phyloP scores from a whole-genome alignment of 345 rosid genomes.

The Pistacia atlantica region DNA sequence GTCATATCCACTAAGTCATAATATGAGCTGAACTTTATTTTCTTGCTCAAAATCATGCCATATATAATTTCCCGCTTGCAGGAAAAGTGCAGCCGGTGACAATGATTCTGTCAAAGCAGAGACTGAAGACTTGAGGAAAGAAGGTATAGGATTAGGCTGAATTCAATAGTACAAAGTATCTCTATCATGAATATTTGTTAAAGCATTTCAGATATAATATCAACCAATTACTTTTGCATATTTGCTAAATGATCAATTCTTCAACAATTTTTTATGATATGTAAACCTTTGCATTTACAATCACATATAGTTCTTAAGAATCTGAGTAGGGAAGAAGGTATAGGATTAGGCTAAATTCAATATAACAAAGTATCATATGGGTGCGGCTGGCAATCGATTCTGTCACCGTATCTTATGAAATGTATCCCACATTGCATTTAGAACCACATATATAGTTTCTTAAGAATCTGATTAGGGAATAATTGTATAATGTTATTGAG shows the following conservation, averaged over 20 bases:
- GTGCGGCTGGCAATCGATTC: too few species aligned
- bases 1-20: background rate
- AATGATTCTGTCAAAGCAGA: background rate
- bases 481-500: background rate
- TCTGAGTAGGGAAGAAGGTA: too few species aligned
- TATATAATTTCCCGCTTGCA: background rate
- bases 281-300: too few species aligned
- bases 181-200: background rate
- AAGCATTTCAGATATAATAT: background rate
- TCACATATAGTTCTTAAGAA: too few species aligned
- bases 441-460: background rate
- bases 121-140: background rate
- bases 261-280: too few species aligned
- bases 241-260: too few species aligned
- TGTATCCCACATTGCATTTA: too few species aligned
- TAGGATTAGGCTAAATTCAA: too few species aligned
- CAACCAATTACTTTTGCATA: too few species aligned
- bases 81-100: background rate
- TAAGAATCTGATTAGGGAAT: background rate
- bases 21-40: background rate
- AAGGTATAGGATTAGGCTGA: background rate
- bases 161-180: background rate
- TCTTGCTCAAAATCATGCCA: background rate
- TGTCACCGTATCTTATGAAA: too few species aligned
- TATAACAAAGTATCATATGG: too few species aligned